Base-by-base conservation (phyloP, 306 rosid species). In the Trifolium repens region DNA sequence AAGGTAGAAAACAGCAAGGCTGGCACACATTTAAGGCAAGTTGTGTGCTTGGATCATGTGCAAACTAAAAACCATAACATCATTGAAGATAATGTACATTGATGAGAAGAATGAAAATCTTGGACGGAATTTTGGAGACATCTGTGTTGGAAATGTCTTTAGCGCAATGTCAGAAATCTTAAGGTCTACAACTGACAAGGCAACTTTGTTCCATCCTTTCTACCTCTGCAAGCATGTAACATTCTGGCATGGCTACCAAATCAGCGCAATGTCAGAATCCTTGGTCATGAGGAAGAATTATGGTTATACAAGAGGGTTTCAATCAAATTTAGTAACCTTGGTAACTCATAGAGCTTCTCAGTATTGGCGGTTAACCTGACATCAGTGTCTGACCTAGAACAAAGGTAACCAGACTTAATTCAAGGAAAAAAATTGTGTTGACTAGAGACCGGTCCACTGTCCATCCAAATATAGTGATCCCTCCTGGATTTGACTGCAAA, bases 401-500 rank as follows among this genome's bases (percentile, higher is more conserved):
- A 64, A 89, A 91, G 47, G 96, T 91, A 42, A 91, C 85, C 47
- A 91, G 73, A 74, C 85, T 79, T 42, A 91, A 78, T 70, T 89
- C 90, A 32, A 91, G 83, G 82, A 91, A 91, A 72, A 91, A 89
- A 58, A 91, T 89, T 9, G 97, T 91, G 89, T 83, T 91, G 78
- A 91, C 79, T 32, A 91, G 91, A 52, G 84, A 87, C 5, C 97
- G 81, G 59, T 91, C 97, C 13, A 91, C 91, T 26, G 88, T 89
- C 93, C 93, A 91, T 47, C 97, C 97, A 78, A 91, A 91, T 49
- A 91, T 86, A 12, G 97, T 89, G 83, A 91, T 86, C 46, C 97
- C 97, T 68, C 91, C 97, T 3, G 86, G 88, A 82, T 91, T 91
- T 32, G 91, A 82, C 81, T 89, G 97, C 89, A 91, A 85, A 80